Evolutionary conservation across 768 basidiomycete genomes (phyloP).

Genomic region (Ephemerocybe angulata): DNA sequence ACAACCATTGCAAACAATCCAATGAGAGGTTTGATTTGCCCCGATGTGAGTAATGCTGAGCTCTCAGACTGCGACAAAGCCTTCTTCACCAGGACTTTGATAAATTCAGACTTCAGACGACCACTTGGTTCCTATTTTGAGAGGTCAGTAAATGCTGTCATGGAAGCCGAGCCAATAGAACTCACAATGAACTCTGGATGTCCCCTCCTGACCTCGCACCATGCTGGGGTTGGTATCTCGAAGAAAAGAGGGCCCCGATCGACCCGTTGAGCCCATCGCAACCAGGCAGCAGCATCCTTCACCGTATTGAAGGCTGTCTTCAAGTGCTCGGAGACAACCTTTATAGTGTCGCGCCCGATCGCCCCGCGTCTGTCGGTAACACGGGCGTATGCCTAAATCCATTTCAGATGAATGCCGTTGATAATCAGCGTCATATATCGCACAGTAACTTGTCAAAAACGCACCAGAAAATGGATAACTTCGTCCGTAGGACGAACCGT

Average conservation of each 20-base stretch:
- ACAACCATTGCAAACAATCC: neutral
- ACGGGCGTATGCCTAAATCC: neutral
- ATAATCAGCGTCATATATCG: neutral
- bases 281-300: neutral
- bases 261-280: neutral
- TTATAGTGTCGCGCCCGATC: neutral
- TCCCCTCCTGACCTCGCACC: neutral
- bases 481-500: neutral
- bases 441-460: no score
- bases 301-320: neutral
- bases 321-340: neutral
- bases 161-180: neutral
- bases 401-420: neutral
- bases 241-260: neutral
- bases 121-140: neutral
- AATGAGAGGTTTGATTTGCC: neutral
- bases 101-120: neutral
- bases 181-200: neutral
- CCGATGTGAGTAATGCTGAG: neutral
- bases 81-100: neutral
- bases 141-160: neutral
- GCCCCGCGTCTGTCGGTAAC: neutral
- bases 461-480: neutral
- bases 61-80: neutral
- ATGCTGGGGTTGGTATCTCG: neutral